Evolutionary conservation across 1,139 yeast genomes (phyloP), one percentile per base, ranked within the genome.

Genomic region (Candida glucosophila): DNA sequence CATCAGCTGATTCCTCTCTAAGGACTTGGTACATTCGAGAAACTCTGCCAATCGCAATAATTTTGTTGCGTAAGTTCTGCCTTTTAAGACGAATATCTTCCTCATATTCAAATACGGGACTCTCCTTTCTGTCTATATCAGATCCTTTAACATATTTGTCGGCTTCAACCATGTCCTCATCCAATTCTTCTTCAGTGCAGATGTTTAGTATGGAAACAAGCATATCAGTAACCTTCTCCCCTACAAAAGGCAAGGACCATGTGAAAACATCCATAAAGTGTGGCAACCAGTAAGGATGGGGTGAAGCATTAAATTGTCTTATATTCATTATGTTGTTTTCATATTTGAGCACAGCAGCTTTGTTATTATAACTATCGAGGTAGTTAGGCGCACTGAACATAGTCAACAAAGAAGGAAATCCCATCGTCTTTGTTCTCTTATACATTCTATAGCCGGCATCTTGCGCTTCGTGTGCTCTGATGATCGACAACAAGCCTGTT

Each of bases 231-330:
- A 88, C 79, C 41, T 86, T 74, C 55, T 90, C 96, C n/a, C 97
- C 97, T 20, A 90, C 97, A 62, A 90, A 90, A 5, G 98, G 98
- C 33, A 90, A 62, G 3, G 95, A 83, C 98, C 98, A 90, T 5
- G 95, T 81, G 52, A 90, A 90, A 5, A 88, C 95, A 51, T 90
- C 96, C 95, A 88, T 86, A 43, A 88, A 85, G 52, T 88, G 88
- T 4, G 98, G 98, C 39, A 90, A 64, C 90, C 95, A 88, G 55
- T 90, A 90, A 2, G 98, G 98, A 54, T 90, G 97, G 6, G 95
- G 95, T 20, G 90, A 77, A 43, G 80, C 62, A 50, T 86, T 86
- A 58, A 90, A 90, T 55, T 90, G 98, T 34, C 97, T 72, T 36
- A 90, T 90, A 51, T 90, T 90, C 92, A 90, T 81, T 20, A 88